Conservation (phyloP, 768 basidiomycete genomes). For the Obba rivulosa region DNA sequence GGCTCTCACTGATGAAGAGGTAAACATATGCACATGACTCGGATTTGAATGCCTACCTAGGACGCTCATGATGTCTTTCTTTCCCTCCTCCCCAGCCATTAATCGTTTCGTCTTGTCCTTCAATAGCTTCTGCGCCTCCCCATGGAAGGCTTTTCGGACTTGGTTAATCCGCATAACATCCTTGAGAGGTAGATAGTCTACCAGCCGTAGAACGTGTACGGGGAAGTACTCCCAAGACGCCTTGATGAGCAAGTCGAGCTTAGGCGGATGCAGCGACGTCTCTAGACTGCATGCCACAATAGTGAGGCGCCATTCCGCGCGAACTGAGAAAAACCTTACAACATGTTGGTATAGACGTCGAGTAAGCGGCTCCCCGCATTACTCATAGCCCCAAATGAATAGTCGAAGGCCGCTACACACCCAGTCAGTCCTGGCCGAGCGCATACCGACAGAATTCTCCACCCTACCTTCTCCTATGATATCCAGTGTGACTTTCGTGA, state of each 20-base stretch:
- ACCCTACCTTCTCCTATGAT: slow-evolving; percentile 17
- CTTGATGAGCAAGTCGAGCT: slow-evolving; percentile 9
- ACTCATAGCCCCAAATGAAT: slow-evolving; percentile 12
- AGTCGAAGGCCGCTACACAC: slow-evolving; percentile 16
- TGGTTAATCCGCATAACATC: slow-evolving; percentile 4
- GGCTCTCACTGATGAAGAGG: slow-evolving; percentile 7
- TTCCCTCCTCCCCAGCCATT: slow-evolving; percentile 2
- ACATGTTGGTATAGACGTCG: slow-evolving; percentile 13
- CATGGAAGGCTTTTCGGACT: slow-evolving; percentile 3
- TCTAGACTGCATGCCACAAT: slow-evolving; percentile 5
- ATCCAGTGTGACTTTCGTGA: slow-evolving; percentile 16
- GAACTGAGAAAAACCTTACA: slow-evolving; percentile 5
- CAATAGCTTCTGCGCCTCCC: slow-evolving; percentile 5
- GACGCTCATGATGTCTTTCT: slow-evolving; percentile 17
- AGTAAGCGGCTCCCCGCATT: slow-evolving; percentile 2
- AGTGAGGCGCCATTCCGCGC: too few species aligned
- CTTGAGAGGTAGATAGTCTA: slow-evolving; percentile 10
- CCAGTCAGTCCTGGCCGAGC: not conserved
- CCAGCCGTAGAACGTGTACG: slow-evolving; percentile 3
- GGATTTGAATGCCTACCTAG: slow-evolving; percentile 4
- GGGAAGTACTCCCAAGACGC: slow-evolving; percentile 17
- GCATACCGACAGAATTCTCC: too few species aligned
- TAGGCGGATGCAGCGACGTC: slow-evolving; percentile 2
- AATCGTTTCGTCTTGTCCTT: slow-evolving; percentile 2
- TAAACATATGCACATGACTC: not conserved